Base-by-base conservation (phyloP, 805 yeast species). In the Nakazawaea wickerhamii region DNA sequence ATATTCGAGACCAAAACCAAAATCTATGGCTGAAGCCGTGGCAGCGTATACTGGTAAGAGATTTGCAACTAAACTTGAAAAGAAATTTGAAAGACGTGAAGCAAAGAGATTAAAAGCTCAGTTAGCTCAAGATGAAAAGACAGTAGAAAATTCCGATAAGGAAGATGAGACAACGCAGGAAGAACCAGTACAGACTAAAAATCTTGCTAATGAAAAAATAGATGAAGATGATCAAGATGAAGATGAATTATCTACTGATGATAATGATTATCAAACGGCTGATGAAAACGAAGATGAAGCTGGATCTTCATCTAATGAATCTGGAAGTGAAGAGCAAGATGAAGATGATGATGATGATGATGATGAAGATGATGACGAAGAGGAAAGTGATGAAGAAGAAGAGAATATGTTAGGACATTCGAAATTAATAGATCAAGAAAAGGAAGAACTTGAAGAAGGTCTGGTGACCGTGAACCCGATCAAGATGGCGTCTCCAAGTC, bases 11-110 rank as follows among this genome's bases (percentile, higher is more conserved):
- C 40, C 44, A 17, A 48, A 41, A 25, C 75, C 77, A 11, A 65
- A 55, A 44, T 70, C 77, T 15, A 64, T 74, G 72, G 79, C 79
- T 8, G 80, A 74, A 54, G 81, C 81, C 8, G 73, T 78, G 23
- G 78, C 79, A 10, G 69, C 74, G 6, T 75, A 75, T 54, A 68
- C 81, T 1, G 78, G 79, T 22, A 75, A 74, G 44, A 71, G 67
- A 51, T 76, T 74, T 45, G 57, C 73, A 48, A 66, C 73, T 5
- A 75, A 72, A 52, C 68, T 70, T 26, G 69, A 71, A 44, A 68
- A 64, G 45, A 60, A 54, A 49, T 54, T 51, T 31, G 54, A 56
- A 44, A 57, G 55, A 41, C 48, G 51, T 17, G 39, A 48, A 39
- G 49, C 46, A 43, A 41, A 45, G 50, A 58, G 40, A 55, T 44